Evolutionary conservation across 1,284 basidiomycete species (phyloP).

Genomic region (Meira nashicola): DNA sequence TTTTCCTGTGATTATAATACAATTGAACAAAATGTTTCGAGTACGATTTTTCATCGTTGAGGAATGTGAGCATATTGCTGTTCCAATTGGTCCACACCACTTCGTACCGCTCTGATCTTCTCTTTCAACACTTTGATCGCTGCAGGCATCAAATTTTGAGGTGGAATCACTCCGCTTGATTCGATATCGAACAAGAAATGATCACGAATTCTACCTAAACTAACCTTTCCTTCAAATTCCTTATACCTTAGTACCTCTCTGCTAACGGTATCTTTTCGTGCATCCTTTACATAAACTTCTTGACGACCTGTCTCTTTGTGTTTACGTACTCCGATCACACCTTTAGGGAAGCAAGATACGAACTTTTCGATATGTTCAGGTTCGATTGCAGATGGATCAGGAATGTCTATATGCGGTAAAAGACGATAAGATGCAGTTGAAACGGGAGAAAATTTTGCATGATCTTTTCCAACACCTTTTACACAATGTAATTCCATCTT

Average conservation of each 20-base stretch:
- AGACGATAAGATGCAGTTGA: conserved; percentile 74
- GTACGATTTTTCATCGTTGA: neutral
- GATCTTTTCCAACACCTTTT: conserved; percentile 91
- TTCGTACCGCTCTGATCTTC: conserved; percentile 62
- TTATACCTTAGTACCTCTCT: conserved; percentile 86
- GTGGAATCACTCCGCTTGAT: conserved; percentile 79
- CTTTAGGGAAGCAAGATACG: conserved; percentile 77
- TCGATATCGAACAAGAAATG: conserved; percentile 90
- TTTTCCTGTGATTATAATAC: neutral
- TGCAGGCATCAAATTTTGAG: conserved; percentile 77
- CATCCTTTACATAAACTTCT: conserved; percentile 64
- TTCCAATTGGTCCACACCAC: conserved; percentile 36
- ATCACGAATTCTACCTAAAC: conserved; percentile 80
- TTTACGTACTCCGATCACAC: conserved; percentile 70
- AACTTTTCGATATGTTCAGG: conserved; percentile 68
- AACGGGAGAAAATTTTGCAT: conserved; percentile 97
- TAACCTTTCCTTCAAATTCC: conserved; percentile 80
- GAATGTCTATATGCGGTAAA: conserved; percentile 77
- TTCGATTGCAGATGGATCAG: conserved; percentile 62
- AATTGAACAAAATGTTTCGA: too few relatives aligned
- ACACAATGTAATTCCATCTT: conserved; percentile 85
- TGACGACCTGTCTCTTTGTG: conserved; percentile 60
- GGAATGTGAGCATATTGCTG: neutral
- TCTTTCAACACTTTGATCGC: conserved; percentile 75
- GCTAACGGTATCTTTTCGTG: conserved; percentile 81